Base-by-base conservation (phyloP, 208 protist species). In the Leishmania guyanensis region DNA sequence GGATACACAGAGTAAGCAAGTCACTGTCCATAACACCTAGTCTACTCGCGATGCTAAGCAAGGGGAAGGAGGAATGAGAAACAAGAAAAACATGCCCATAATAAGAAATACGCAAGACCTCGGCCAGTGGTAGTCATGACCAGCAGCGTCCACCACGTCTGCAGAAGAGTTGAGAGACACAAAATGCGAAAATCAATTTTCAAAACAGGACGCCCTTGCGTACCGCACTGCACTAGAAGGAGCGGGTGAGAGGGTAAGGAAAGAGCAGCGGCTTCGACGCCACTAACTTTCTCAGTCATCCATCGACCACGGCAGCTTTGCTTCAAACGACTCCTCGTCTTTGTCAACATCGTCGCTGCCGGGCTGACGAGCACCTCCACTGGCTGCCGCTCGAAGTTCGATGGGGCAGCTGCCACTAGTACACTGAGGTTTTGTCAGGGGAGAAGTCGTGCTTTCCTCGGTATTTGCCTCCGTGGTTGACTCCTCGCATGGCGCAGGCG, bases 221-320 rank as follows among this genome's bases (percentile, higher is more conserved):
- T 16, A n/a, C 20, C 22, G 66, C 20, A 50, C 8, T 72, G 43
- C 14, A 70, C 9, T 6, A 29, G 10, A 72, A 5, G 66, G 16
- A n/a, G 43, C 20, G 16, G 43, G 16, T 29, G 3, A 6, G 66
- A n/a, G 39, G 22, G 43, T n/a, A 16, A 26, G 22, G 22, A 22
- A 29, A 43, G 9, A 29, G 22, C 17, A 17, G 20, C 39, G 66
- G 43, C 22, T n/a, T 72, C 20, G 66, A 33, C 64, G 16, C 66
- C 22, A 2, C 43, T 51, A 48, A 43, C 66, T 48, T 48, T 50
- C 66, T 29, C 70, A 86, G 17, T 80, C 62, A 17, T 79, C 80
- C 62, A 65, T 89, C 82, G 68, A 88, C 81, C 90, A 93, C 20
- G 90, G 90, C 9, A 93, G 72, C 66, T 80, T 85, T 16, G 83